Base-by-base conservation (phyloP, 345 rosid genomes). In the Litchi chinensis region DNA sequence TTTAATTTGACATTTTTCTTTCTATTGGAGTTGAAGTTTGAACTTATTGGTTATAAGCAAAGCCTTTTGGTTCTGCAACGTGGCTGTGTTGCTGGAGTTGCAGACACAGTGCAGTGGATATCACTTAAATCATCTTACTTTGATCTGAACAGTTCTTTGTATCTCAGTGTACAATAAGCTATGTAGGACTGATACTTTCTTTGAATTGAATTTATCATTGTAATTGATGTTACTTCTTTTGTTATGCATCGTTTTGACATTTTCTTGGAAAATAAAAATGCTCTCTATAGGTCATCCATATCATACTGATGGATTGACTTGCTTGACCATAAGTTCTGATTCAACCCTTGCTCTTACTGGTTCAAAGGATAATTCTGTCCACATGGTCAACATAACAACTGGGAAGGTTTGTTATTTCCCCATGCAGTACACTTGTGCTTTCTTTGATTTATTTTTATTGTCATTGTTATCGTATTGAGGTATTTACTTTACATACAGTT, bases 331-430 rank as follows among this genome's bases (percentile, higher is more conserved):
- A 80, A 92, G 91, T 78, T 85, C 92, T 10, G 97, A 87, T 82
- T 94, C 99, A 50, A 87, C 77, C 80, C 93, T 92, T 64, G 98
- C 86, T 77, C 83, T 96, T 78, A 88, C 94, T 84, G 98, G 99
- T 80, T 90, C 97, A 8, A 84, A 81, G 81, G 99, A 96, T 79
- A 80, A 89, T 76, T 94, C 93, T 26, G 86, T 91, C 74, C 91
- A 92, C 82, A 79, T 96, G 82, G 98, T 94, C 75, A 96, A 96
- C 79, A 83, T 96, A 74, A 81, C 84, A 43, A 89, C 89, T 16
- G 98, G 97, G 76, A 96, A 83, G 98, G 99, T 96, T 75, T 26
- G 86, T 64, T 60, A 39, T 75, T n/a, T 60, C 10, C 10, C 59
- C 41, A 11, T 40, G 65, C 21, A 52, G 2, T 65, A 65, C 9